Evolutionary conservation across 2,329 filamentous ascomycete genomes (phyloP), one percentile per base, ranked within the genome.

Genomic region (Aaosphaeria arxii): DNA sequence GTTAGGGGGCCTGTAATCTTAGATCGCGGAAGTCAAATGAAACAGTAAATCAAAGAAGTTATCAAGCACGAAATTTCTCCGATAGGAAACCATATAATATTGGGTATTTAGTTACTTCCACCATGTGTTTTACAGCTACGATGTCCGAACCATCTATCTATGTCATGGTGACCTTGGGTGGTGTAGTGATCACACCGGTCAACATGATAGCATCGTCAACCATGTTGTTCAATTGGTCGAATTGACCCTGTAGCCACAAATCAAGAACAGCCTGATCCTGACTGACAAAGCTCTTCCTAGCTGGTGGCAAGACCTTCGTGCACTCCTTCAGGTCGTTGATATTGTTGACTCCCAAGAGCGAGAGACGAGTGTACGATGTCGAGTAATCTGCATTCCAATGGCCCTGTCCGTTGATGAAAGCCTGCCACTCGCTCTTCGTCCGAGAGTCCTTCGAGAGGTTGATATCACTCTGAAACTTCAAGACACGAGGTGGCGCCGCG

Each of bases 251-350:
- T 32, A 66, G 46, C 64, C 63, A 66, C 48, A 59, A 50, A 48
- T 67, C 63, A 24, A 67, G 44, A 7, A 66, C 28, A 1, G 54
- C 52, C 40, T 66, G 61, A 39, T 67, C 63, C 43, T 64, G 49
- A 39, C 45, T 62, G 3, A 57, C 52, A 36, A 69, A 68, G 0
- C 49, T 52, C 5, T 48, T 58, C 5, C 55, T 54, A 29, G 44
- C 56, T 3, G 55, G 57, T 0, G 69, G 79, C 7, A 82, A 63
- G 3, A 77, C 77, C 54, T 76, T 74, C 7, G 77, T 79, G 71
- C 80, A 83, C 53, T 82, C 79, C 11, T 73, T 77, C 40, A 83
- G 64, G 24, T 70, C 62, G 61, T 82, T 82, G 62, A 83, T 77
- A 57, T 81, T 81, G 56, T 78, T 73, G 11, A 82, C 78, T 3